These are phyloP conservation scores for Talinum fruticosum DNA, from an alignment of 148 eudicot genomes.

Conservation along the genomic window DNA sequence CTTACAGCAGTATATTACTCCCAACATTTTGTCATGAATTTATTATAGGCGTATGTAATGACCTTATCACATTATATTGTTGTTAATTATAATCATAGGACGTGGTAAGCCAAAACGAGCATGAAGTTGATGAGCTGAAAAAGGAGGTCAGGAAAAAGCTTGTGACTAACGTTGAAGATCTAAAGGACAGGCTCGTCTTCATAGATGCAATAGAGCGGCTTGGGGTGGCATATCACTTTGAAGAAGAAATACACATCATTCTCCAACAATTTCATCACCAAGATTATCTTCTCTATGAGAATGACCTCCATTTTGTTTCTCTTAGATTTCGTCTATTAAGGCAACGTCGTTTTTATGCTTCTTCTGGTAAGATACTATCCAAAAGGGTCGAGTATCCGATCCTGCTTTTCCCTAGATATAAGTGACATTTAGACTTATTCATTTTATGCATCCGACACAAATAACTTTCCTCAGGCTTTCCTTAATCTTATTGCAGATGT, in stretches of 20 bases:
- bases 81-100: neutral
- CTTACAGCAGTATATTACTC: no score
- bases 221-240: conserved; percentile 39
- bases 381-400: no score
- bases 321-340: neutral
- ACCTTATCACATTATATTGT: no score
- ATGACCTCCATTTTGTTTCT: neutral
- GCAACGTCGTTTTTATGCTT: neutral
- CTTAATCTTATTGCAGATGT: neutral
- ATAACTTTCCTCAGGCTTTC: no score
- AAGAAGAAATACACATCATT: conserved; percentile 25
- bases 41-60: no score
- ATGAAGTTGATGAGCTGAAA: conserved; percentile 15
- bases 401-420: no score
- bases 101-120: neutral
- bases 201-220: conserved; percentile 37
- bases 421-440: no score
- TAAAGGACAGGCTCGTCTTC: conserved; percentile 13
- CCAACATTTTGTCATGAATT: no score
- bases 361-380: neutral
- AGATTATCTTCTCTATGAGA: neutral
- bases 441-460: no score
- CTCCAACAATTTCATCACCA: conserved; percentile 13
- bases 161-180: neutral
- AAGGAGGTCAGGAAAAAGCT: conserved; percentile 30